Base-by-base conservation (phyloP, 805 yeast genomes). In the Pichia exigua region DNA sequence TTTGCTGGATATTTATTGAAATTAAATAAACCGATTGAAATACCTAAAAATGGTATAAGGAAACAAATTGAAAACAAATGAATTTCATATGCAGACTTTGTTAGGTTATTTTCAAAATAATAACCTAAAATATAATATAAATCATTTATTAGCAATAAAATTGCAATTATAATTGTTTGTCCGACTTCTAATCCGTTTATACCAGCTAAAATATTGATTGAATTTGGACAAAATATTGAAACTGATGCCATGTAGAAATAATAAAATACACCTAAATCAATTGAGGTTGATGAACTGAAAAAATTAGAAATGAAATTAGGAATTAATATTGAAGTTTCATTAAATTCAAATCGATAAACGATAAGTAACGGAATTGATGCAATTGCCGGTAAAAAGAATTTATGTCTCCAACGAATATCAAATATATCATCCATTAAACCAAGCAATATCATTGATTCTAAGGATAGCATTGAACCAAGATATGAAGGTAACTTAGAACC, bases 171-270 rank as follows among this genome's bases (percentile, higher is more conserved):
- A 5, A 92, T 76, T 35, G 95, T 82, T 68, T 94, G 99, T 27
- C 97, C 98, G 13, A 91, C 97, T 69, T 94, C 99, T 43, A 94
- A 73, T 0, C 99, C 99, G 66, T 94, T 94, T 45, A 94, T 80
- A 7, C 99, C 99, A 0, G 99, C 99, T 30, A 91, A 72, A 48
- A 94, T 94, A 65, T 94, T 94, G 66, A 94, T 90, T 12, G 97
- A 88, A 65, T 94, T 92, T 24, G 99, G 97, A 61, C 97, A 86
- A 64, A 94, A 94, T 41, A 94, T 92, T 2, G 96, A 85, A 53
- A 94, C 81, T 0, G 95, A 76, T 0, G 85, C 88, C 99, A 94
- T 94, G 71, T 94, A 94, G 15, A 71, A 70, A 65, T 94, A 94
- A 72, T 94, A 94, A 27, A 87, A 67, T 18, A 73, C 65, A 3